Base-by-base conservation (phyloP, 1,284 basidiomycete genomes). In the Ceratobasidium sp. region DNA sequence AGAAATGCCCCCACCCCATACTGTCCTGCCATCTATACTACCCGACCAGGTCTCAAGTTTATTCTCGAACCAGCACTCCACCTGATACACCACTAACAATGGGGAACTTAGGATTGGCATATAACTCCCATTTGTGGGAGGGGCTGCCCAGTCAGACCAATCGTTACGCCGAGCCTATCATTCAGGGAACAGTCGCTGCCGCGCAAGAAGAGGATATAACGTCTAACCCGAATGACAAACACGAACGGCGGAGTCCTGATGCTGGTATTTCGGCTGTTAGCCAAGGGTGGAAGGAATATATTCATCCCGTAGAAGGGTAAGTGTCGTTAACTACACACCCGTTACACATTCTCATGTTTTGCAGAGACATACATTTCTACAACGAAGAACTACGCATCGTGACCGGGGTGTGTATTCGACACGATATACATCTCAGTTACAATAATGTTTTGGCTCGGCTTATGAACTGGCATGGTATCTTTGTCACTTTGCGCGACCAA, bases 91-190 rank as follows among this genome's bases (percentile, higher is more conserved):
- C n/a, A n/a, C n/a, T n/a, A 46, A 46, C 44, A 46, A 46, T 13
- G 13, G 44, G 7, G 44, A 6, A 13, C 44, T 46, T n/a, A n/a
- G n/a, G 44, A 46, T 6, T 48, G 17, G 9, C 46, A 48, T 48
- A 48, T 7, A 48, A 48, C 46, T 7, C 46, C 7, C 46, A 5
- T 23, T 23, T 56, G 23, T 73, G 69, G 62, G 64, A 76, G 33
- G 62, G 64, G 1, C 20, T 76, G 13, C 74, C 74, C 15, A 57
- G 64, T 23, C 42, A 44, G 7, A 67, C 62, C 3, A 64, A 67
- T n/a, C 74, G 74, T 38, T 76, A 76, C 13, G 64, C 67, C 13
- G 64, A 57, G 4, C 20, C 33, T 0, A 13, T 26, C 7, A 26
- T 40, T 40, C 59, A 44, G 12, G 52, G n/a, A 10, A 23, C 23